Conservation (phyloP, 345 rosid genomes). For the Populus euphratica region DNA sequence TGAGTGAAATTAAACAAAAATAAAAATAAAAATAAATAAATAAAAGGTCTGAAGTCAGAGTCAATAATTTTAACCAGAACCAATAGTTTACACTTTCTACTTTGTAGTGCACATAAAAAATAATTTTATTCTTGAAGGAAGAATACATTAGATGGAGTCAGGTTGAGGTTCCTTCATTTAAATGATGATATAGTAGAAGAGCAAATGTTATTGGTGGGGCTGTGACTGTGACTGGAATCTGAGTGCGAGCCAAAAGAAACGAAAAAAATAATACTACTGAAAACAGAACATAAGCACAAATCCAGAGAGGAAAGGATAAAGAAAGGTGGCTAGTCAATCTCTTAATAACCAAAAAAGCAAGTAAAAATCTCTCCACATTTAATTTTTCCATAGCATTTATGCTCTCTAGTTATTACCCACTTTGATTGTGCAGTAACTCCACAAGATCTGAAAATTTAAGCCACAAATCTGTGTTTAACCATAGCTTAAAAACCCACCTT, state of each 20-base stretch:
- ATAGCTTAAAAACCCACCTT: background rate
- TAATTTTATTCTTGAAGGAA: background rate
- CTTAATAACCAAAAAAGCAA: conserved; percentile 1
- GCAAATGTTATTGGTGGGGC: background rate
- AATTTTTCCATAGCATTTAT: conserved; percentile 25
- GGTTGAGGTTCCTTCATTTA: too few species aligned
- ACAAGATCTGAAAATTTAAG: conserved; percentile 28
- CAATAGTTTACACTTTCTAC: background rate
- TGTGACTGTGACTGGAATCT: too few species aligned
- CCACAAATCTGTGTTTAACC: conserved; percentile 8
- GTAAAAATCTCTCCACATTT: conserved; percentile 1
- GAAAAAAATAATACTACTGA: background rate
- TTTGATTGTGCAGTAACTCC: conserved; percentile 18
- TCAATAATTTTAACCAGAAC: background rate
- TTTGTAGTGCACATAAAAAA: background rate
- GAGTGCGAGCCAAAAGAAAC: too few species aligned
- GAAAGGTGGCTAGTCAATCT: background rate
- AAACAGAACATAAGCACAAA: conserved; percentile 16
- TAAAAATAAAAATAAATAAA: too few species aligned
- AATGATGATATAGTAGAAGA: background rate
- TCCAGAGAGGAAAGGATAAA: conserved; percentile 14
- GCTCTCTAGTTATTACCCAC: background rate
- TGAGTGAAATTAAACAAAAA: too few species aligned
- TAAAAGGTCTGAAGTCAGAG: background rate
- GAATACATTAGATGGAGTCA: background rate